Percentiles rank a stretch among this genome's conserved stretches.
These are phyloP conservation scores for Austroboletus festivus DNA, from an alignment of 768 basidiomycete genomes.

Conservation along the genomic window DNA sequence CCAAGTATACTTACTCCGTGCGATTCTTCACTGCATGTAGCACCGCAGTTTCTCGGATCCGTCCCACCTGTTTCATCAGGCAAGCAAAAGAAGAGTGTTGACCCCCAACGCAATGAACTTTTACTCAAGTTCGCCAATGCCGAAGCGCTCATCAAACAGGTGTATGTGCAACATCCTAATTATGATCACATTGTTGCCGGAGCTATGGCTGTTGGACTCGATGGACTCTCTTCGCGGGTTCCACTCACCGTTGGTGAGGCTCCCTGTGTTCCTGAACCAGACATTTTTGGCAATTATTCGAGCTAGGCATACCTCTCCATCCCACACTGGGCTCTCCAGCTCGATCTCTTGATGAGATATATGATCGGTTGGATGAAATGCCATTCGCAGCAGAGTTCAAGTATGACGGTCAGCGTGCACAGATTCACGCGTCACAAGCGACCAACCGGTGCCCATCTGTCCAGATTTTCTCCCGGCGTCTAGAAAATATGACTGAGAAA, in stretches of 20 bases:
- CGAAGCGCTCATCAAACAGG: slow-evolving; percentile 62
- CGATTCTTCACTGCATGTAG: slow-evolving; percentile 30
- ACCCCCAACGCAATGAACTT: slow-evolving; percentile 36
- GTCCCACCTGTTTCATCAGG: slow-evolving; percentile 14
- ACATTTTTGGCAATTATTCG: slow-evolving; percentile 8
- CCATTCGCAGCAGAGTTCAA: slow-evolving; percentile 88
- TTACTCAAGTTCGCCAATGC: slow-evolving; percentile 48
- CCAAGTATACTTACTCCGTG: slow-evolving; percentile 15
- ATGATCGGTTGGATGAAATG: slow-evolving; percentile 58
- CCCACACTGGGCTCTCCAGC: slow-evolving; percentile 87
- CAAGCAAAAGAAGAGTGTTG: slow-evolving; percentile 31
- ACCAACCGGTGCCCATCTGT: slow-evolving; percentile 36
- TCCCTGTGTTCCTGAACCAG: slow-evolving; percentile 2
- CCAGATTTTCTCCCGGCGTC: slow-evolving; percentile 81
- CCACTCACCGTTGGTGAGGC: slow-evolving; percentile 66
- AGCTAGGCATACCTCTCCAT: slow-evolving; percentile 72
- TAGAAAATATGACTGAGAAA: slow-evolving; percentile 92
- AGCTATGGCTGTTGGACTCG: slow-evolving; percentile 58
- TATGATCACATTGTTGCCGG: slow-evolving; percentile 67
- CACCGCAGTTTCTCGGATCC: slow-evolving; percentile 17
- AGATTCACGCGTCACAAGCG: slow-evolving; percentile 56
- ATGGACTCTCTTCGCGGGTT: slow-evolving; percentile 55
- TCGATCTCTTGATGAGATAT: slow-evolving; percentile 82
- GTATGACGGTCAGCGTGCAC: slow-evolving; percentile 85
- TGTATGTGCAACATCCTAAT: slow-evolving; percentile 77